Evolutionary conservation across 352 stramenopile genomes (phyloP), one percentile per base, ranked within the genome.

Genomic region (Phytopythium oedochilum): DNA sequence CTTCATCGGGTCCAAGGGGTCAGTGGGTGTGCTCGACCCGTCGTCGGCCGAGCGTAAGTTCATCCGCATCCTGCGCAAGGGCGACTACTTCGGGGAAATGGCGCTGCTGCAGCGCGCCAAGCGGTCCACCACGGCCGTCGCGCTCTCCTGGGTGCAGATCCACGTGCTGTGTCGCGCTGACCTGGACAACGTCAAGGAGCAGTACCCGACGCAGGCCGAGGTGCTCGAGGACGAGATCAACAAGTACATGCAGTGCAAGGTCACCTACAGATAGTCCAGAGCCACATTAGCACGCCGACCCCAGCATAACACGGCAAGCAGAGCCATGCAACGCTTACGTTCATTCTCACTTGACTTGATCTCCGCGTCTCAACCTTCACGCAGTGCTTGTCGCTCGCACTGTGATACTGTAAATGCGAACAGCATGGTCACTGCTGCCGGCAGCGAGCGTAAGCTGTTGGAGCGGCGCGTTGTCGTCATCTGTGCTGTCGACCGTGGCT

Each of bases 41-140:
- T 72, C 64, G 10, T 70, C 71, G 0, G 40, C 73, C 5, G 58
- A 46, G 35, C 66, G 69, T 23, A 75, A 78, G 40, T 77, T 91
- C 32, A 81, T 89, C 7, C 61, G 76, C 17, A 85, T 89, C 23
- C 65, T 91, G 34, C 67, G 68, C 10, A 85, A 86, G 44, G 81
- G 81, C 18, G 78, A 91, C 28, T 91, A 89, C 57, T 88, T 91
- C 56, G 81, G 78, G 5, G 82, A 92, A 43, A 91, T 89, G 78
- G 76, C 75, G 14, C 51, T 91, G 31, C 55, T 91, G 34, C 79
- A 91, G 39, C 56, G 66, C 22, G 63, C 78, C n/a, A 85, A 81
- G 52, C 73, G 81, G 8, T 86, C 78, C 2, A 84, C 79, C 0
- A 88, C 78, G 5, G 66, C 75, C 22, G 68, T 88, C n/a, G 81